phyloP scores from a whole-genome alignment of 352 stramenopile species.

The Phytopythium kandeliae region DNA sequence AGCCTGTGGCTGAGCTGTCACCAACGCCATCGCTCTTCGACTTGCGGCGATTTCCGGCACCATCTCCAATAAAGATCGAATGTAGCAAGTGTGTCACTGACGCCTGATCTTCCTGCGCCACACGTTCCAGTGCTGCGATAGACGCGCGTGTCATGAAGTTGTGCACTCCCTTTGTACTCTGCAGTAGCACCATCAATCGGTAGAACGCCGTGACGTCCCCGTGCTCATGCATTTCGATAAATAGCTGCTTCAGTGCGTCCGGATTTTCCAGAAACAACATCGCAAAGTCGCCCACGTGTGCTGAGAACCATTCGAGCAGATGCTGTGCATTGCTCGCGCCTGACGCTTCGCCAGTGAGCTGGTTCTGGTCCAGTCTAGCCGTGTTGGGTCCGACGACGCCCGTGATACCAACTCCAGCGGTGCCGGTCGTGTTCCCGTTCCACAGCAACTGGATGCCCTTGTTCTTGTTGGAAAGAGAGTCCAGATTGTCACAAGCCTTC shows the following conservation, averaged over 20 bases:
- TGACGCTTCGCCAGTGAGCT: neutral
- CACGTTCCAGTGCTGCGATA: slow-evolving; percentile 39
- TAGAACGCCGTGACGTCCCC: slow-evolving; percentile 47
- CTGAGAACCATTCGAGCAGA: slow-evolving; percentile 56
- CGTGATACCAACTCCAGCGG: neutral
- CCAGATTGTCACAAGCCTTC: slow-evolving; percentile 48
- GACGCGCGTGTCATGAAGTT: slow-evolving; percentile 50
- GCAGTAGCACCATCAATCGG: slow-evolving; percentile 55
- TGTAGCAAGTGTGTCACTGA: slow-evolving; percentile 39
- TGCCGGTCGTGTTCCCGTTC: slow-evolving; percentile 15
- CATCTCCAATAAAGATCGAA: slow-evolving; percentile 38
- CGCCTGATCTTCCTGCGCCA: slow-evolving; percentile 54
- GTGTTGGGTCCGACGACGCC: neutral
- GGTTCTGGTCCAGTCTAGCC: neutral
- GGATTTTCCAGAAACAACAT: slow-evolving; percentile 43
- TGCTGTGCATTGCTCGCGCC: slow-evolving; percentile 9
- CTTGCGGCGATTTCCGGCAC: neutral
- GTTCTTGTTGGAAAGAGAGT: slow-evolving; percentile 38
- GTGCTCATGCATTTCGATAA: slow-evolving; percentile 52
- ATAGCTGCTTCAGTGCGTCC: slow-evolving; percentile 54
- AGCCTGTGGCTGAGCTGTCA: neutral
- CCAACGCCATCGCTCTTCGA: no score
- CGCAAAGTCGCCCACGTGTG: slow-evolving; percentile 46
- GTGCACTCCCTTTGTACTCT: slow-evolving; percentile 52
- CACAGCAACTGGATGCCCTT: slow-evolving; percentile 61